Percentiles rank a stretch among this genome's conserved stretches.
These are phyloP conservation scores for Eucalyptus regnans DNA, from an alignment of 345 rosid genomes.

Conservation along the genomic window DNA sequence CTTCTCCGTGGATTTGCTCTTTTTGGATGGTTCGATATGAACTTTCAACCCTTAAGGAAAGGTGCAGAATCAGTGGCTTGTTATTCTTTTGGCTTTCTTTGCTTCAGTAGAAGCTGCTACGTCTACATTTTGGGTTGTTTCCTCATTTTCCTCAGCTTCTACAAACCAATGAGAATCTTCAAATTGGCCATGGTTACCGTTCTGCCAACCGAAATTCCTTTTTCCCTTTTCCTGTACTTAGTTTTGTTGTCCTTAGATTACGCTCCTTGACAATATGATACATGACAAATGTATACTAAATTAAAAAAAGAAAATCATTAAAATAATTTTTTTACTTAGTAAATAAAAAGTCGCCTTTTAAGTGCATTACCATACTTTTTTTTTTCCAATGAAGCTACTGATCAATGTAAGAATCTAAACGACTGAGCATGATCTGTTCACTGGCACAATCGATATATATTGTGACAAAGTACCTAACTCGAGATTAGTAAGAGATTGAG, in stretches of 20 bases:
- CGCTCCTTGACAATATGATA: rapidly evolving
- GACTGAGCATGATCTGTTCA: rapidly evolving
- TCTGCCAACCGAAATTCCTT: rapidly evolving
- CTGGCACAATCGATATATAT: background rate
- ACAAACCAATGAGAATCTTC: background rate
- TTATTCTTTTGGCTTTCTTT: rapidly evolving
- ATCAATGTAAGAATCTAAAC: no score
- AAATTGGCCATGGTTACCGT: background rate
- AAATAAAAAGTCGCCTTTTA: no score
- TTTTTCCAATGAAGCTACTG: no score
- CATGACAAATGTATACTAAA: rapidly evolving
- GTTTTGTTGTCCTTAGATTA: background rate
- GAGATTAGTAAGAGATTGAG: no score
- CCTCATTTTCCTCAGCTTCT: background rate
- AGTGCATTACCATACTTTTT: no score
- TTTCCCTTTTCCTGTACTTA: rapidly evolving
- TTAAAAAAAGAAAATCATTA: background rate
- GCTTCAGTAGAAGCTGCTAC: background rate
- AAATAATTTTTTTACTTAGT: no score
- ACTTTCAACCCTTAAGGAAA: no score
- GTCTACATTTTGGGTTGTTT: background rate
- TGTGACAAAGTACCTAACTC: background rate
- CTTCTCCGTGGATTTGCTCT: rapidly evolving
- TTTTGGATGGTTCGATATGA: no score
- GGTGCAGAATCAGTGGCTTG: background rate